Conservation (phyloP, 1,284 basidiomycete genomes). For the Papiliotrema flavescens region DNA sequence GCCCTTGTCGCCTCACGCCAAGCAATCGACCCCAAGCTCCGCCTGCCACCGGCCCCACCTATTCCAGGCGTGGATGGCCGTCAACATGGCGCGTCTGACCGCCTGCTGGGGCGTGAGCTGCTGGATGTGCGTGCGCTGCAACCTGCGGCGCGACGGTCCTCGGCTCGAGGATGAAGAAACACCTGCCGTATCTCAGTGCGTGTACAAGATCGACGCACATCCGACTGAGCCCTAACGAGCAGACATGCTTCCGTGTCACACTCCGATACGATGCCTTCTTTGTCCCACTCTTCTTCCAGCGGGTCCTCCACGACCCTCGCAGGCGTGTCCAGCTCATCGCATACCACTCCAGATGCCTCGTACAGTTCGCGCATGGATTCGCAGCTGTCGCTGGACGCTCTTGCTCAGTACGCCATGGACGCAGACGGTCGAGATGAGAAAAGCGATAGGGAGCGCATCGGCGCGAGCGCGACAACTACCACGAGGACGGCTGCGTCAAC, state of each 20-base stretch:
- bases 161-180: constrained; percentile 6
- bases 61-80: constrained; percentile 32
- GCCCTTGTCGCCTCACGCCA: constrained; percentile 13
- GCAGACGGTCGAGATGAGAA: neutral
- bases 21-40: constrained; percentile 16
- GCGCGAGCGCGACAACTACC: neutral
- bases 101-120: constrained; percentile 27
- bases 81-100: constrained; percentile 18
- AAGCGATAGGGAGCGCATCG: neutral
- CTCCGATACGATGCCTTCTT: constrained; percentile 1
- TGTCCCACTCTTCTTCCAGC: constrained; percentile 5
- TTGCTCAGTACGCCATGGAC: neutral
- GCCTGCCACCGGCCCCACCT: constrained; percentile 25
- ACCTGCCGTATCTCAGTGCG: neutral
- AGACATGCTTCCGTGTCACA: neutral
- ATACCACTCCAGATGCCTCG: neutral
- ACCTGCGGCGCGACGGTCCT: constrained; percentile 1
- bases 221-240: neutral
- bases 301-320: constrained; percentile 6
- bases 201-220: neutral
- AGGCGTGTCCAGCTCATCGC: neutral
- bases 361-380: constrained; percentile 1
- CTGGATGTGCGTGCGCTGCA: constrained; percentile 21
- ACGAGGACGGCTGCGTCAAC: too few species aligned
- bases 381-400: neutral